Evolutionary conservation across 139 green algal species (phyloP).

Genomic region (Raphidocelis subcapitata): DNA sequence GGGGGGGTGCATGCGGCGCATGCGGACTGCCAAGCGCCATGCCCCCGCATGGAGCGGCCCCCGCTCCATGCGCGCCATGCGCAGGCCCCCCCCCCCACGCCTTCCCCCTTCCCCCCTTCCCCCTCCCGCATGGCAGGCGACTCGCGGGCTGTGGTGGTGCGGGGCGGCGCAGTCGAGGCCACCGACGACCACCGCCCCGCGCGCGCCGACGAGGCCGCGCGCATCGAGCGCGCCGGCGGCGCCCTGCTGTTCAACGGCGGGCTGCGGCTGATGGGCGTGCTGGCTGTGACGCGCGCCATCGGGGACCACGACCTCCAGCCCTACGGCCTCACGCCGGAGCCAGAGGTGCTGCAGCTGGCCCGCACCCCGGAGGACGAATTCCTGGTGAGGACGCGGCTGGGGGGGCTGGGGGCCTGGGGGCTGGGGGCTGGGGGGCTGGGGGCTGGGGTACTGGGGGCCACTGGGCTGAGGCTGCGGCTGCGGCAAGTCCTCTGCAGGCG

Average conservation of each 20-base stretch:
- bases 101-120: too few species aligned
- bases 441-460: too few species aligned
- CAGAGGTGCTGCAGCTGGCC: constrained; percentile 31
- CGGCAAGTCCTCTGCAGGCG: background rate
- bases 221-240: constrained; percentile 45
- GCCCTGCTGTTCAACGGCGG: constrained; percentile 39
- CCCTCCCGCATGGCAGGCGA: constrained; percentile 45
- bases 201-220: constrained; percentile 47
- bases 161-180: constrained; percentile 30
- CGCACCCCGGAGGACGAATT: constrained; percentile 4
- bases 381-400: constrained; percentile 8
- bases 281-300: constrained; percentile 64
- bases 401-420: too few species aligned
- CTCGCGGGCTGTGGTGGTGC: constrained; percentile 45
- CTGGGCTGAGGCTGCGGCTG: constrained; percentile 9
- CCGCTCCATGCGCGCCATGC: too few species aligned
- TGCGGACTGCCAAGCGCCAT: too few species aligned
- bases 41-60: too few species aligned
- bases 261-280: constrained; percentile 61
- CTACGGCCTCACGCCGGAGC: constrained; percentile 50
- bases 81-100: too few species aligned
- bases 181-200: constrained; percentile 63
- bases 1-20: too few species aligned
- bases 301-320: constrained; percentile 61
- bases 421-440: too few species aligned